Evolutionary conservation across 345 rosid genomes (phyloP), one percentile per base, ranked within the genome.

Genomic region (Arabidopsis suecica): DNA sequence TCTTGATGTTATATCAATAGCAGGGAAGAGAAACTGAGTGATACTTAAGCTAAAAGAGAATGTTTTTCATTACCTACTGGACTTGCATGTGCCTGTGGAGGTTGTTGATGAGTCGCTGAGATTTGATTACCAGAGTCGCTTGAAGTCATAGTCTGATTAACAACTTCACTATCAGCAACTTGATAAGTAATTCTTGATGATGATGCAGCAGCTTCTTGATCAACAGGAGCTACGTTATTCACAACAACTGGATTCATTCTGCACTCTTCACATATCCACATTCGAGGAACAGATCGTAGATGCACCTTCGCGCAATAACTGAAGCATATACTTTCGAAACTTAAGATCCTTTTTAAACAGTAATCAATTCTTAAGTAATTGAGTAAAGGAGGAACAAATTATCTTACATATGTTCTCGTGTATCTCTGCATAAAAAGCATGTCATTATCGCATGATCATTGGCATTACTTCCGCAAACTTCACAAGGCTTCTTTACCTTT

Each of bases 341-440:
- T 32, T 45, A 47, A 65, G 56, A 65, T 65, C n/a, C n/a, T 48
- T 47, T 28, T 47, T 47, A 16, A 62, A 25, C 25, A 8, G 38
- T 61, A 61, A 13, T 41, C 2, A 54, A 14, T 5, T 20, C 55
- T 56, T 32, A n/a, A n/a, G n/a, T 32, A n/a, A n/a, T 33, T 32
- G 61, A 20, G 32, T 6, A 40, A 6, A 4, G 33, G 38, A 63
- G 7, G 37, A 42, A 25, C 3, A 7, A 23, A 6, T 44, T 3
- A 41, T 48, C 58, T 41, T 65, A 74, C 72, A 2, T 45, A 66
- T 74, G 78, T 33, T 66, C 72, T 57, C 72, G 32, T 6, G 55
- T 48, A 4, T 14, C 47, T 18, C 14, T 10, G 66, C 78, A 66
- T 0, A 0, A 1, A 13, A 45, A 47, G 49, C 72, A 65, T 9